Evolutionary conservation across 2,329 filamentous ascomycete genomes (phyloP), one percentile per base, ranked within the genome.

Genomic region (Gnomoniopsis sp.): DNA sequence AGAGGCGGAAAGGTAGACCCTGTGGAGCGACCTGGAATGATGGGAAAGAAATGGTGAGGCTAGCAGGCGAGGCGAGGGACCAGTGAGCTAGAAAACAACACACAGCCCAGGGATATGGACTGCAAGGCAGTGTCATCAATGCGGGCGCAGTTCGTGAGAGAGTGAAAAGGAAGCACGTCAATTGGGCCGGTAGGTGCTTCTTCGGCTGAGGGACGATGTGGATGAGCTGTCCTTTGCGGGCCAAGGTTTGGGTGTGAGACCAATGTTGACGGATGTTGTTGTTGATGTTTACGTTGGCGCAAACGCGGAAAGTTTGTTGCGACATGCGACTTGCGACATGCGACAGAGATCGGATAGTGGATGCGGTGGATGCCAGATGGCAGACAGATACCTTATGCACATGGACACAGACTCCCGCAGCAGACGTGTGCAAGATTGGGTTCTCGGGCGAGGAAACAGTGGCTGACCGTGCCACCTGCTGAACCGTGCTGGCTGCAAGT

Each of bases 401-500:
- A 43, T 43, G 36, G 30, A 34, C 38, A n/a, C 51, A 53, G 23
- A 23, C 15, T 36, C n/a, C 50, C 43, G 50, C 38, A 36, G 14
- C 30, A 12, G 50, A 19, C 41, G 17, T 19, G 23, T 43, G 51
- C 38, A 44, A 53, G 51, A 53, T 53, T 53, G 41, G 38, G 51
- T 53, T 51, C 47, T 49, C 11, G 21, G 33, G 47, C 19, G 47
- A 33, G 33, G 49, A 21, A 23, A 33, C 17, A 23, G 41, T n/a
- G 8, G 8, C n/a, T 17, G 12, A 11, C 49, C 10, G 21, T 23
- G 44, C 21, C 21, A 47, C 44, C 8, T 22, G 11, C 30, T 41
- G 33, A n/a, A 23, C 33, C 49, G 33, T 51, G 33, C 49, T 51
- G 48, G n/a, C 15, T 55, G 53, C 53, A 55, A 17, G 53, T 41